A percentile compares a stretch with the other conserved stretches of the same genome.
These are phyloP conservation scores for Astrothelium macrocarpum DNA, from an alignment of 495 filamentous ascomycete species.

Conservation along the genomic window DNA sequence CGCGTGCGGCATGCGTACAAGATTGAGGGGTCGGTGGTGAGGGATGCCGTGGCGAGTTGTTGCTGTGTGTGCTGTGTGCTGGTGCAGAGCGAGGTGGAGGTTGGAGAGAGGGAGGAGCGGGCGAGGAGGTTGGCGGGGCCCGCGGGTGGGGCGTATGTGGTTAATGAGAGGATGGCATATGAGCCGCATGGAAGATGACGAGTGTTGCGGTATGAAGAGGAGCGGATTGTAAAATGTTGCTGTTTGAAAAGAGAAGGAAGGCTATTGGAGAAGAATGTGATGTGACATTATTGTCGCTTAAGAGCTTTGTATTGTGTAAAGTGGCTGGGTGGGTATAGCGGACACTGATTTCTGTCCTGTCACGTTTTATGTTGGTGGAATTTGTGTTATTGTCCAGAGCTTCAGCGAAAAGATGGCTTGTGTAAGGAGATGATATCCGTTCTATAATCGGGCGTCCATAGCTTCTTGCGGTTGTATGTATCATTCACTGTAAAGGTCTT, in stretches of 20 bases:
- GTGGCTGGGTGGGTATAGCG: not conserved
- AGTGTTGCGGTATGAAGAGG: not conserved
- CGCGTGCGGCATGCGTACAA: constrained; percentile 25
- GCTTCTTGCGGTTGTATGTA: too few relatives aligned
- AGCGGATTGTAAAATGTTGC: not conserved
- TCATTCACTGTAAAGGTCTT: too few relatives aligned
- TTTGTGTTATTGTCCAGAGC: too few relatives aligned
- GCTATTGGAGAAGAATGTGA: too few relatives aligned
- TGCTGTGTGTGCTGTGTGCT: constrained; percentile 27
- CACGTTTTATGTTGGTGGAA: too few relatives aligned
- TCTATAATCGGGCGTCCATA: too few relatives aligned
- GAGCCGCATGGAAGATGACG: constrained; percentile 13
- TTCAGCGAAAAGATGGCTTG: too few relatives aligned
- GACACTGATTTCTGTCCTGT: too few relatives aligned
- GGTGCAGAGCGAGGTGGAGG: constrained; percentile 26
- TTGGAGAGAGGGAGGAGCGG: constrained; percentile 23
- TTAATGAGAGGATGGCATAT: constrained; percentile 22
- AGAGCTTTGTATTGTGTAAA: too few relatives aligned
- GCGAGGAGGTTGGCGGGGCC: constrained; percentile 24
- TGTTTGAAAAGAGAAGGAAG: not conserved
- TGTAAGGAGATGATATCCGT: too few relatives aligned
- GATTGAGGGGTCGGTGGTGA: constrained; percentile 13
- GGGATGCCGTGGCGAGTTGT: constrained; percentile 17
- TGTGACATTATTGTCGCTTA: too few relatives aligned
- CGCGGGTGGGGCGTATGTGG: constrained; percentile 17